Evolutionary conservation across 495 filamentous ascomycete species (phyloP), one percentile per base, ranked within the genome.

Genomic region (Penicillium alfredii): DNA sequence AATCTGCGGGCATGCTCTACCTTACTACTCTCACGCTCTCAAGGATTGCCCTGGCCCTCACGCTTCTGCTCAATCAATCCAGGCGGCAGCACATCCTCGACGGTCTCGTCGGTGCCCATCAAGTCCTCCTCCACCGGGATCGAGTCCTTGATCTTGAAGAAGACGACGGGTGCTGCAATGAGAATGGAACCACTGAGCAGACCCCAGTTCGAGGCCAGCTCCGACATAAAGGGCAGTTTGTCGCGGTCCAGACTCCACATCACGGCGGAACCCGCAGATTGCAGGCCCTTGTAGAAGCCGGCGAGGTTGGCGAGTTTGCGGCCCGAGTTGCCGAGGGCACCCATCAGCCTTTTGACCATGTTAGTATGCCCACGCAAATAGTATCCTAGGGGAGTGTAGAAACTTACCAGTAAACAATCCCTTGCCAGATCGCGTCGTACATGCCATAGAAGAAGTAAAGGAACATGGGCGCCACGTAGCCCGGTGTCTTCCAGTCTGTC

Each of bases 271-370:
- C 87, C 88, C 11, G 86, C 86, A 13, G 84, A 88, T 58, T 94
- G 88, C 42, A 95, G 78, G 28, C 85, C 86, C 53, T 94, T 94
- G 76, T 94, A 94, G 70, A 88, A 94, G 30, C 88, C 88, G 10
- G 86, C 78, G 49, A 88, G 78, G 68, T 94, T 92, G 60, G 88
- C 88, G 10, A 88, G 77, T 51, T 86, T 89, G 49, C 88, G 83
- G 40, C 84, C 80, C 16, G 88, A 90, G 71, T 94, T 94, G 44
- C 83, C 86, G 34, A 93, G 70, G 8, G 88, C 76, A 28, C 88
- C 88, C 82, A 95, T 94, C 63, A 79, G 78, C 80, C 79, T 84
- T 34, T 30, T 5, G 19, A 36, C 33, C 49, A 27, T 15, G 22
- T 49, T 22, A 40, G 28, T n/a, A 8, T 21, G 38, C 13, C 1